Evolutionary conservation across 208 protist species (phyloP), one percentile per base, ranked within the genome.

Genomic region (Leishmania turanica): DNA sequence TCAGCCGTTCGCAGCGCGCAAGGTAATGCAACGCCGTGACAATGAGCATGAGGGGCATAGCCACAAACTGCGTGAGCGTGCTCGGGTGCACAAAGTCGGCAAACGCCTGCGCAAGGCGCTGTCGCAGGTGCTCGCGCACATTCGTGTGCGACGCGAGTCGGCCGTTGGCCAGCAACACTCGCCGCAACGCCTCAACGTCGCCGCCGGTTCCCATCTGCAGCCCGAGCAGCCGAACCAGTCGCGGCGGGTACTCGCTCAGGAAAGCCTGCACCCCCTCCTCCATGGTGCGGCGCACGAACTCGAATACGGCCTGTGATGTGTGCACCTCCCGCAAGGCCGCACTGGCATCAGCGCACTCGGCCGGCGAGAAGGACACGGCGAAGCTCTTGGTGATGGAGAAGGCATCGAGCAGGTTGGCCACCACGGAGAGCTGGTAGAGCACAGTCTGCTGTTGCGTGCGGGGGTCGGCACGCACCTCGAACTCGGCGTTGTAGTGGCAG

Each of bases 401-500:
- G 42, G 84, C 56, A n/a, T 90, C 91, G 8, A 97, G 79, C 7
- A 90, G 71, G 66, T 86, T 87, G 68, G 83, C 88, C 37, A 93
- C 73, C 11, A 88, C 75, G 34, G 91, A 90, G 3, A 93, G 79
- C 81, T 95, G 94, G 65, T 90, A 96, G 0, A 97, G 85, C 54
- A 78, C 75, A 51, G 83, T 79, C 49, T 83, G 88, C 65, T 97
- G 94, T 66, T 91, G 92, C 49, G 81, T 86, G 37, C 60, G 75
- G 27, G 82, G 60, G 76, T 86, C 79, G 27, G 80, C 88, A 45
- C 85, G 78, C 1, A 95, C 24, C 66, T 92, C 90, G 53, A 92
- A 94, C 75, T 96, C 91, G 13, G 87, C 89, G 77, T 93, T 95
- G 83, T 93, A 96, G 81, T 92, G 90, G 83, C 94, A 97, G 58